phyloP scores from a whole-genome alignment of 257 asterid genomes.

The Solanum sejunctum region DNA sequence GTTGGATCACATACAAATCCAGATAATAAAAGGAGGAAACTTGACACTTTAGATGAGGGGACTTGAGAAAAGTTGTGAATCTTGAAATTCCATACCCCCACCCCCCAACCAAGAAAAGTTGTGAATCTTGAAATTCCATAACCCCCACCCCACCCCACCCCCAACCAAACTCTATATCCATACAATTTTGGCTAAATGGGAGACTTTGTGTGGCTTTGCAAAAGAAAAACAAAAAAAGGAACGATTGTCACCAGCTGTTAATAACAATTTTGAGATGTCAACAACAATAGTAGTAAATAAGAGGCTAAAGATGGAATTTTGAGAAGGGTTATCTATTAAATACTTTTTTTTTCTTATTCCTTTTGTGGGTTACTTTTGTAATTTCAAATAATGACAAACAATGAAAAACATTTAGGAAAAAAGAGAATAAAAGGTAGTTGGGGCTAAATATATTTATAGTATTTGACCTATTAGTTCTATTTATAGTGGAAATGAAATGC shows the following conservation, averaged over 20 bases:
- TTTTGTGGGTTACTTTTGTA: not conserved
- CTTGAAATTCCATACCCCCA: not conserved
- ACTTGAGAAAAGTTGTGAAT: not conserved
- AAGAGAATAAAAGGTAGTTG: not conserved
- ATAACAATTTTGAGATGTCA: not conserved
- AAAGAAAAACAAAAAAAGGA: not conserved
- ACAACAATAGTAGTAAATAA: not conserved
- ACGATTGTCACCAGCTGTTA: conserved; percentile 20
- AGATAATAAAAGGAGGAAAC: conserved; percentile 41
- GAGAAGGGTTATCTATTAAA: not conserved
- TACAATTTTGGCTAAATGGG: conserved; percentile 12
- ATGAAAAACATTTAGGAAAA: not conserved
- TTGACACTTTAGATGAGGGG: conserved; percentile 9
- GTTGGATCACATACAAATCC: conserved; percentile 29
- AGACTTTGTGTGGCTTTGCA: conserved; percentile 1
- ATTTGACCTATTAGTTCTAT: not conserved
- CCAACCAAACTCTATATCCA: not conserved
- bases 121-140: not conserved
- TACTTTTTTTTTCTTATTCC: not conserved
- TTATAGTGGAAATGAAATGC: not conserved
- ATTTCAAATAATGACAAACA: not conserved
- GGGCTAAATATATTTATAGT: not conserved
- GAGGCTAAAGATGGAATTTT: not conserved
- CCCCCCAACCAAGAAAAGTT: not conserved
- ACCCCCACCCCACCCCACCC: not conserved